Conservation (phyloP, 75 land plant genomes). For the Adiantum capillusveneris region DNA sequence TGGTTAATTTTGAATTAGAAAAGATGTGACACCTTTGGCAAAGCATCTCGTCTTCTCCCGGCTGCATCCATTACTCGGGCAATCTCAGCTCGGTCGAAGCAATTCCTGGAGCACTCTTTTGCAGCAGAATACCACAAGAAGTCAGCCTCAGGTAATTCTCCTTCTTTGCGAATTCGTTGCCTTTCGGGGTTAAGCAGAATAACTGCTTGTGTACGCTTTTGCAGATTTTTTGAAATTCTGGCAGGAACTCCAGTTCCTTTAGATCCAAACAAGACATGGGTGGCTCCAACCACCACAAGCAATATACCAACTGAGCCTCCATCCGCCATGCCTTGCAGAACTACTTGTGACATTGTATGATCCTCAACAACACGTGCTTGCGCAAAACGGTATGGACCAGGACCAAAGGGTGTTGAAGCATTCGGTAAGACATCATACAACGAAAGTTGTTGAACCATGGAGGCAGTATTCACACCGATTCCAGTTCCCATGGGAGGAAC, state of each 20-base stretch:
- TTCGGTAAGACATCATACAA: constrained; percentile 30
- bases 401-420: constrained; percentile 53
- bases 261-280: constrained; percentile 74
- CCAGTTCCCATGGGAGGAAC: constrained; percentile 71
- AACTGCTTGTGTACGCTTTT: constrained; percentile 73
- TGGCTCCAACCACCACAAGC: constrained; percentile 78
- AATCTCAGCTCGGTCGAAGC: constrained; percentile 95
- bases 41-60: constrained; percentile 71
- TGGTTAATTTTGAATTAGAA: not conserved
- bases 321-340: constrained; percentile 44
- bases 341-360: constrained; percentile 66
- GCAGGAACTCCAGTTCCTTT: constrained; percentile 84
- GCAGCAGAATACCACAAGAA: constrained; percentile 96
- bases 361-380: constrained; percentile 85
- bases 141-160: constrained; percentile 84
- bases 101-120: constrained; percentile 77
- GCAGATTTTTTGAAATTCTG: constrained; percentile 67
- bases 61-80: constrained; percentile 96
- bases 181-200: constrained; percentile 83
- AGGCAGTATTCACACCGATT: constrained; percentile 40
- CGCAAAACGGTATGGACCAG: constrained; percentile 75
- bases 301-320: constrained; percentile 62
- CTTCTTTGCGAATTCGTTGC: constrained; percentile 76
- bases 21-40: constrained; percentile 67
- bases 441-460: constrained; percentile 37